Evolutionary conservation across 2,329 filamentous ascomycete genomes (phyloP).

Genomic region (Rhinocladiella similis): DNA sequence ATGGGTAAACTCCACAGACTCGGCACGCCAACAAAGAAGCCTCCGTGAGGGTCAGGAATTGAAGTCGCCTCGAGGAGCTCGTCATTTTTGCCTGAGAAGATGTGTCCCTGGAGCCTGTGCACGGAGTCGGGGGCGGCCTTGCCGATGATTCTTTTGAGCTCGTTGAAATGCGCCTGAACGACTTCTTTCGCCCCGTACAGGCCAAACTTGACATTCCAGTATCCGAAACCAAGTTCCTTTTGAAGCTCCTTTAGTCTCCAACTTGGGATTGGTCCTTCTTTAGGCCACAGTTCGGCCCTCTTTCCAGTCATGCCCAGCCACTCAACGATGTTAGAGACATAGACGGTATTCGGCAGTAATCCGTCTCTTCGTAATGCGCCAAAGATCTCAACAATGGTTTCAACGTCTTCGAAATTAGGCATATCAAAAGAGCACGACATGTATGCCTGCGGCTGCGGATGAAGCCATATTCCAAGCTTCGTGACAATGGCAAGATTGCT

Average conservation of each 20-base stretch:
- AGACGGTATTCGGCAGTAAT: slow-evolving; percentile 20
- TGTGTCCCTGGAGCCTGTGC: slow-evolving; percentile 16
- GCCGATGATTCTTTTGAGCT: slow-evolving; percentile 18
- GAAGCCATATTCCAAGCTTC: slow-evolving; percentile 29
- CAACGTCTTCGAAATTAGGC: slow-evolving; percentile 25
- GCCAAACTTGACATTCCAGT: slow-evolving; percentile 24
- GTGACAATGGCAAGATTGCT: slow-evolving; percentile 30
- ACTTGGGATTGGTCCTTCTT: slow-evolving; percentile 19
- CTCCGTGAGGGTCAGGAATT: slow-evolving; percentile 20
- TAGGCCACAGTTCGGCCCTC: slow-evolving; percentile 18
- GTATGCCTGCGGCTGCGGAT: slow-evolving; percentile 31
- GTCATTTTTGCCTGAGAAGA: slow-evolving; percentile 19
- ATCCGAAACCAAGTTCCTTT: slow-evolving; percentile 16
- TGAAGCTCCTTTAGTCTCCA: slow-evolving; percentile 19
- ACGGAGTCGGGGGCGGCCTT: slow-evolving; percentile 11
- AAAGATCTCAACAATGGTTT: slow-evolving; percentile 20
- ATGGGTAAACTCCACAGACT: slow-evolving; percentile 24
- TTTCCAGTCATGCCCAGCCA: slow-evolving; percentile 20
- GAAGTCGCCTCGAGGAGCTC: slow-evolving; percentile 19
- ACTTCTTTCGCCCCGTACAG: slow-evolving; percentile 20
- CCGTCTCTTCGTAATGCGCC: slow-evolving; percentile 18
- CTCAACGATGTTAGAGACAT: slow-evolving; percentile 24
- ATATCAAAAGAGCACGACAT: slow-evolving; percentile 38
- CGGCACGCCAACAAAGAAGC: slow-evolving; percentile 23
- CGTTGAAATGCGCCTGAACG: slow-evolving; percentile 21